Evolutionary conservation across 2,329 filamentous ascomycete genomes (phyloP), one percentile per base, ranked within the genome.

Genomic region (Sclerotinia glacialis): DNA sequence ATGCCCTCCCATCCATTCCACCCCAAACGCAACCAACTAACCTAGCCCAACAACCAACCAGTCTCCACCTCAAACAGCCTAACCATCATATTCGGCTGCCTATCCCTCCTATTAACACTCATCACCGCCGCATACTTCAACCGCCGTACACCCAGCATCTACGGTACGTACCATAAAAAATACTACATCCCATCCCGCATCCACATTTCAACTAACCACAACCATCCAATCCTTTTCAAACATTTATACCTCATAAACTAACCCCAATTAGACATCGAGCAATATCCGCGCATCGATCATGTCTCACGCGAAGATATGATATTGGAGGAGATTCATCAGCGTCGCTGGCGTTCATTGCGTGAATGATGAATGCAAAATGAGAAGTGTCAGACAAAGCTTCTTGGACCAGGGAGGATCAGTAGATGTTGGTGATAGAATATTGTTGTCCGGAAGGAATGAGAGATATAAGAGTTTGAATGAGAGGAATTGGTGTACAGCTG

Each of bases 401-500:
- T 40, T 5, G 37, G 12, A 40, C 14, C 37, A 40, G 91, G 85
- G 71, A 96, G 90, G 49, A 93, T 86, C 31, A 91, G n/a, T 5
- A 7, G 9, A 6, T 9, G 1, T 31, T 34, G 11, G 11, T 11
- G 23, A 53, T 61, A 42, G 18, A 9, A 40, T 16, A 1, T 46
- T 50, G 12, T 59, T 42, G 16, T 49, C 21, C 21, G 16, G 21
- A 40, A 40, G 37, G 26, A 16, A 14, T 18, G 26, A 28, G 23
- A 3, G 5, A 58, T 2, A 18, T n/a, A 9, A 14, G 21, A 40
- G 9, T 18, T 5, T 23, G 7, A 23, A 18, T 6, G 3, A 37
- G 28, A 31, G 21, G 23, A 12, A 37, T 44, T 37, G 49, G 11
- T 49, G n/a, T 18, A 66, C 55, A 23, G 52, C 93, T 9, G 72